Evolutionary conservation across 2,329 filamentous ascomycete species (phyloP).

Genomic region (Falciphora oryzae): DNA sequence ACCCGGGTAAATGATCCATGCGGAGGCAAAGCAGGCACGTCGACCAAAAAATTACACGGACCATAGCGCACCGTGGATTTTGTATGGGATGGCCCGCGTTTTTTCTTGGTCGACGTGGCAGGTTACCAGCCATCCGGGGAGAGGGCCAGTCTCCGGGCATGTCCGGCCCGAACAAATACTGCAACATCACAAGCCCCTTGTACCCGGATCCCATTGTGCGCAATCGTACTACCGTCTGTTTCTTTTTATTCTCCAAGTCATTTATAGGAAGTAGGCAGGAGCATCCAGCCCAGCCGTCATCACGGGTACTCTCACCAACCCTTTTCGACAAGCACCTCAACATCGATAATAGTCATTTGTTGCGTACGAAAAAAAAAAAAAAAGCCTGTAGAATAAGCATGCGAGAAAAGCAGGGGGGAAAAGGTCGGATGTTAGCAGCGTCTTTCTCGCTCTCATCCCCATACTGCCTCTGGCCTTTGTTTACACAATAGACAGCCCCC

Average conservation of each 20-base stretch:
- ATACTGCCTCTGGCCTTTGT: not conserved
- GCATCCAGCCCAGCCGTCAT: too few relatives aligned
- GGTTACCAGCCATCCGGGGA: not conserved
- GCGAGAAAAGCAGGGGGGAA: too few relatives aligned
- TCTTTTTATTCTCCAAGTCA: too few relatives aligned
- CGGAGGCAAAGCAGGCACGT: not conserved
- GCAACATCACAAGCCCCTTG: not conserved
- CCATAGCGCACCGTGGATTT: too few relatives aligned
- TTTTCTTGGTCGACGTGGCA: too few relatives aligned
- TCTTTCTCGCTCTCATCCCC: not conserved
- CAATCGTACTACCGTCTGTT: not conserved
- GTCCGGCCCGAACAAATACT: not conserved
- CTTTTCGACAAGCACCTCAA: not conserved
- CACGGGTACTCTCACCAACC: too few relatives aligned
- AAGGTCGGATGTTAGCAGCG: not conserved
- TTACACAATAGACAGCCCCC: not conserved
- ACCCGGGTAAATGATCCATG: too few relatives aligned
- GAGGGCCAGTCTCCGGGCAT: not conserved
- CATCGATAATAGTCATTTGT: not conserved
- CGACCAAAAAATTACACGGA: too few relatives aligned
- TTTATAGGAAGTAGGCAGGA: too few relatives aligned
- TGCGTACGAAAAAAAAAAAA: too few relatives aligned
- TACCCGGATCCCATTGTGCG: not conserved
- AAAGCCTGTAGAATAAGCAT: not conserved
- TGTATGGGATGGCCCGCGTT: too few relatives aligned